These are phyloP conservation scores for Rheum nobile DNA, from an alignment of 148 eudicot species.

Conservation along the genomic window DNA sequence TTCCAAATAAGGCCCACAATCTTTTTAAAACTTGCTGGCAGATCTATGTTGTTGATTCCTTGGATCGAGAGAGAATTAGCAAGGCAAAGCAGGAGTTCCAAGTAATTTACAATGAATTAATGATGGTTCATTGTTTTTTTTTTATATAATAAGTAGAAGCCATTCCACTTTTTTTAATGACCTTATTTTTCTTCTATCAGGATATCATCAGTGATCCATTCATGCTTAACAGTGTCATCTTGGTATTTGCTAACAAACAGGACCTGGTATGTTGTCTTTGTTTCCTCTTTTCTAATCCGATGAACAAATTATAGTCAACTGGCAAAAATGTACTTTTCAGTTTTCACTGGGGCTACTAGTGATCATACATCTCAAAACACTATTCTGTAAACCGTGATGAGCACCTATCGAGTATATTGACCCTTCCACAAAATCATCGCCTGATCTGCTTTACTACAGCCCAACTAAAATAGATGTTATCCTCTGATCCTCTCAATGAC, in stretches of 20 bases:
- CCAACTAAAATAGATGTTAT: not conserved
- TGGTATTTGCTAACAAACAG: constrained; percentile 98
- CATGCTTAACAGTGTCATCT: constrained; percentile 86
- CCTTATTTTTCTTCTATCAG: constrained; percentile 36
- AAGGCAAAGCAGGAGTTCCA: constrained; percentile 93
- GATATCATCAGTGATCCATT: constrained; percentile 88
- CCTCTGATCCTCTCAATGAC: not conserved
- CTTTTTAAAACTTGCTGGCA: constrained; percentile 17
- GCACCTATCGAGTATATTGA: not conserved
- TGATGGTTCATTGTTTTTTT: not conserved
- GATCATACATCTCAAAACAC: not conserved
- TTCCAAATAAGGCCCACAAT: not conserved
- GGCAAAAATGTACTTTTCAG: not conserved
- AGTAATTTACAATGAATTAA: constrained; percentile 31
- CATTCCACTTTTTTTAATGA: constrained; percentile 12
- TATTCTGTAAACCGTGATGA: not conserved
- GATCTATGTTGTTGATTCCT: constrained; percentile 99
- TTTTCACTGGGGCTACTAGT: not conserved
- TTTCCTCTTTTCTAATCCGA: not conserved
- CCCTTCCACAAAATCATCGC: not conserved
- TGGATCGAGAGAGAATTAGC: constrained; percentile 92
- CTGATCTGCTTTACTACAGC: not conserved
- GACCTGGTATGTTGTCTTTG: constrained; percentile 73
- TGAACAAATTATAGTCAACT: not conserved
- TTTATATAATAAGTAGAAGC: not conserved